Evolutionary conservation across 768 basidiomycete genomes (phyloP).

Genomic region (Kwoniella sp.): DNA sequence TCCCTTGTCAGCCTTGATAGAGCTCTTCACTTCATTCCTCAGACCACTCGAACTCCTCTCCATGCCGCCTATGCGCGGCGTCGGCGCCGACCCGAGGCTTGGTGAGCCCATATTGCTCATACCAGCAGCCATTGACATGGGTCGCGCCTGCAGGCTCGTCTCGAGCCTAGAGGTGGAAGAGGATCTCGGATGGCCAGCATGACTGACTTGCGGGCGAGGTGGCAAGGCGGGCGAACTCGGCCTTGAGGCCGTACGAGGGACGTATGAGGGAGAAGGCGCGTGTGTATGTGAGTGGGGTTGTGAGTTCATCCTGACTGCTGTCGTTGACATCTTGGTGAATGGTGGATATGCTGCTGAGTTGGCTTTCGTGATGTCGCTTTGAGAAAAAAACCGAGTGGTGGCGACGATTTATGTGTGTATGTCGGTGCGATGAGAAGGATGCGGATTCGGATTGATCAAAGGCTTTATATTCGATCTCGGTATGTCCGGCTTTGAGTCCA

Average conservation of each 20-base stretch:
- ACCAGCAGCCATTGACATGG: neutral
- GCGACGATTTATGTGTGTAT: no score
- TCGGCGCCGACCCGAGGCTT: conserved; percentile 12
- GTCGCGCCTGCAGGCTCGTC: neutral
- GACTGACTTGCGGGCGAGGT: conserved; percentile 15
- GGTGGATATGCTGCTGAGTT: neutral
- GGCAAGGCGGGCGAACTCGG: conserved; percentile 21
- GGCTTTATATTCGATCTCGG: no score
- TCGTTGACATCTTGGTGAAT: conserved; percentile 24
- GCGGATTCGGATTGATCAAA: no score
- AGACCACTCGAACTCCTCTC: conserved; percentile 33
- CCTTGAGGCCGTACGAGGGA: conserved; percentile 19
- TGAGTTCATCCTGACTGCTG: conserved; percentile 16
- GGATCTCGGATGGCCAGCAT: conserved; percentile 18
- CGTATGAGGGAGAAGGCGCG: conserved; percentile 31
- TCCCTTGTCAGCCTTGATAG: conserved; percentile 1
- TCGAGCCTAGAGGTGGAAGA: conserved; percentile 26
- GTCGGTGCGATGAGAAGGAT: no score
- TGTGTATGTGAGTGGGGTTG: neutral
- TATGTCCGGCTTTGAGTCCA: no score
- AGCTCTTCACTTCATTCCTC: conserved; percentile 26
- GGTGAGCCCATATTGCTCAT: neutral
- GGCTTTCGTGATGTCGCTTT: no score
- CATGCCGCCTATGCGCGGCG: conserved; percentile 21
- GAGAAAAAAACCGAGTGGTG: no score